Conservation (phyloP, 2,329 filamentous ascomycete species). For the Exophiala xenobiotica region DNA sequence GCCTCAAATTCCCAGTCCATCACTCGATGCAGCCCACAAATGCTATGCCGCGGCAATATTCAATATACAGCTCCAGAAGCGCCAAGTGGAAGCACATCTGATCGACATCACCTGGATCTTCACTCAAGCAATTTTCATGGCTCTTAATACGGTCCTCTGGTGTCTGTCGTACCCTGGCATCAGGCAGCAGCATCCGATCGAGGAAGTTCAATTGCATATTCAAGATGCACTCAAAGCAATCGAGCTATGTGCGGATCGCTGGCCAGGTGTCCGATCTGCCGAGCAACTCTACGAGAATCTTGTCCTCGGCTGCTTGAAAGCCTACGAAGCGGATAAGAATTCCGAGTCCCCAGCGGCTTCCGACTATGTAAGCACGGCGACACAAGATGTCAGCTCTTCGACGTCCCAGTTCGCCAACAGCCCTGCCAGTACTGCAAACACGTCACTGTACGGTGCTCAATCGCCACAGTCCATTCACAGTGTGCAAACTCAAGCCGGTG, state of each 20-base stretch:
- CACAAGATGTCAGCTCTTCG: constrained; percentile 34
- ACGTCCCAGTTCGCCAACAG: constrained; percentile 34
- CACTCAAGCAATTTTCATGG: constrained; percentile 83
- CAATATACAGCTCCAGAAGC: constrained; percentile 77
- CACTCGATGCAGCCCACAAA: constrained; percentile 70
- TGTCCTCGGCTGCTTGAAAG: constrained; percentile 79
- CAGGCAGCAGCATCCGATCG: constrained; percentile 66
- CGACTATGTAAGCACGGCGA: constrained; percentile 41
- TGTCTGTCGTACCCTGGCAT: constrained; percentile 83
- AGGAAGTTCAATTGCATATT: constrained; percentile 74
- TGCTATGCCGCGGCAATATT: constrained; percentile 81
- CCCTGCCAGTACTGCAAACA: constrained; percentile 40
- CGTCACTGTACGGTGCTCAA: constrained; percentile 38
- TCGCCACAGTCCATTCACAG: constrained; percentile 34
- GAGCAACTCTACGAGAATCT: constrained; percentile 84
- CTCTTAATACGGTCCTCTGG: constrained; percentile 90
- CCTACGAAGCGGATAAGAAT: constrained; percentile 64
- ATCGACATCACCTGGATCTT: constrained; percentile 95
- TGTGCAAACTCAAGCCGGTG: constrained; percentile 22
- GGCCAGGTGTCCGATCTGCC: constrained; percentile 86
- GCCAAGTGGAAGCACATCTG: constrained; percentile 72
- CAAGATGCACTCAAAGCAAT: constrained; percentile 75
- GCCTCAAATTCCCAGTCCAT: constrained; percentile 85
- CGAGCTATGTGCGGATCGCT: constrained; percentile 75
- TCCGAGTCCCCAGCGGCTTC: constrained; percentile 39